Base-by-base conservation (phyloP, 345 rosid species). In the Eucalyptus pumila region DNA sequence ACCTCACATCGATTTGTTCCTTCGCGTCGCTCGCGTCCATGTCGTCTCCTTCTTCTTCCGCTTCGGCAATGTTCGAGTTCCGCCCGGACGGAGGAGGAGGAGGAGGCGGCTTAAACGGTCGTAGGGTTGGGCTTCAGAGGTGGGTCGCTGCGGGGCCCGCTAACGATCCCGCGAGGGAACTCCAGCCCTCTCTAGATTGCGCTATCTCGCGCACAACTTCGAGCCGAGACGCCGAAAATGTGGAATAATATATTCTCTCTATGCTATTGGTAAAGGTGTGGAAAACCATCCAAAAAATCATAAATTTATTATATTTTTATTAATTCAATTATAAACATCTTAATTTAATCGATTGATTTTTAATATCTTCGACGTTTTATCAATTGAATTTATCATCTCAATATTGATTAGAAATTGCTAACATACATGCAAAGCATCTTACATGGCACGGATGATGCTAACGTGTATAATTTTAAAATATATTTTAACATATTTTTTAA, bases 1-100 rank as follows among this genome's bases (percentile, higher is more conserved):
- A 95, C 86, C 97, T 47, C 9, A 97, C 96, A 65, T 95, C 93
- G 34, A 90, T 86, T 88, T 92, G 88, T 16, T 95, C 94, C 80
- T 69, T 51, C 49, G 72, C 15, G 5, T 37, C 76, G 34, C 56
- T 89, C 86, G 88, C 65, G 54, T 47, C 88, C 88, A 86, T 89
- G 69, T 40, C 76, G 37, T 65, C 27, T 19, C 42, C 83, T 19
- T 10, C 83, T 9, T 72, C 81, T 9, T 72, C 81, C 44, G 40
- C 44, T 37, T 5, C 0, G 81, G 44, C 44, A 9, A 19, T 72
- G 81, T 37, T 19, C 0, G 30, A 76, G 30, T 21, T 40, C 6
- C 85, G 9, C 47, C 44, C 85, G 30, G 9, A 21, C 47, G 4
- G 30, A 21, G 30, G 83, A 40, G 44, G 2, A 6, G 80, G 44